Evolutionary conservation across 2,329 filamentous ascomycete genomes (phyloP).

Genomic region (Ophiostoma tasmaniense): DNA sequence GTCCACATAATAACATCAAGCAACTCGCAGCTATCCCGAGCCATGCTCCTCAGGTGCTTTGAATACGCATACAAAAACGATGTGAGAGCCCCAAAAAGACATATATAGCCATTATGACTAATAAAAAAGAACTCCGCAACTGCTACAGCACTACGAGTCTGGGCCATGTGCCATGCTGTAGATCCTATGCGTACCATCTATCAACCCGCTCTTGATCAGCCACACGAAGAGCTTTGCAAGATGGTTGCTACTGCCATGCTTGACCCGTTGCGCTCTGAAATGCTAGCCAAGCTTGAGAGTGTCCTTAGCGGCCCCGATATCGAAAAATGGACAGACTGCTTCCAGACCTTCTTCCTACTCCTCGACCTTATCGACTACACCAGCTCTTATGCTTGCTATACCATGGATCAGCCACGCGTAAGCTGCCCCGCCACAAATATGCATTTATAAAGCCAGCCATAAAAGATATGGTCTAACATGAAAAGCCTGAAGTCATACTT

Average conservation of each 20-base stretch:
- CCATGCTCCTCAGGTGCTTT: no score
- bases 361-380: neutral
- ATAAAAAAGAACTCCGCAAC: neutral
- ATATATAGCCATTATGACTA: neutral
- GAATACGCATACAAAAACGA: no score
- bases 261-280: neutral
- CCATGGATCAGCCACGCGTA: neutral
- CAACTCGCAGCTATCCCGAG: no score
- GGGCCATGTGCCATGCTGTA: neutral
- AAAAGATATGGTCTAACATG: no score
- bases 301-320: neutral
- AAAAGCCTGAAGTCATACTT: neutral
- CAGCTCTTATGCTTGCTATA: neutral
- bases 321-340: neutral
- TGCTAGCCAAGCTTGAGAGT: neutral
- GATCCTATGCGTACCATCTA: neutral
- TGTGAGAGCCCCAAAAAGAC: no score
- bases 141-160: neutral
- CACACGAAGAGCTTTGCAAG: no score
- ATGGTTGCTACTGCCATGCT: constrained; percentile 20
- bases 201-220: no score
- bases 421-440: neutral
- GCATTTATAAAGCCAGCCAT: no score
- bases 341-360: neutral
- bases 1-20: no score